Evolutionary conservation across 305 asterid genomes (phyloP), one percentile per base, ranked within the genome.

Genomic region (Ilex paraguariensis): DNA sequence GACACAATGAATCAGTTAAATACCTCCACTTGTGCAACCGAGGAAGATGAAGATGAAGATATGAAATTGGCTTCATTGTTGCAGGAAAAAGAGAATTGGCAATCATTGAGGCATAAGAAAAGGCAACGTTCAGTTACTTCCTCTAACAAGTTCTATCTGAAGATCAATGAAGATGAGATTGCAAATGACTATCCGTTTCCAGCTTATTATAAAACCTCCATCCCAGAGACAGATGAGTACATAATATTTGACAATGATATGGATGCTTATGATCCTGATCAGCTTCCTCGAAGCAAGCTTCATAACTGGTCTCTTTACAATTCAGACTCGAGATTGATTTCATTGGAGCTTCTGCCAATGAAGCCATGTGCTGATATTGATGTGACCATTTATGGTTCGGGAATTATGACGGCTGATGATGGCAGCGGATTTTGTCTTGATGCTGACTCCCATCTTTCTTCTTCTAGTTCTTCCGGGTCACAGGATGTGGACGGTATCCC

Each of bases 111-210:
- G 79, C 84, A 83, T 74, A 93, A 82, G 75, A 93, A 79, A 65
- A 50, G 79, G 57, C 68, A 76, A 61, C 79, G 81, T 65, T 59
- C 88, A 16, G 63, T 84, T 66, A 71, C 85, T 48, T 74, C 78
- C 14, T 81, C 90, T 0, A 71, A 79, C 77, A 87, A 93, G 66
- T 84, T 79, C 74, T 93, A 90, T 72, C 86, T 93, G 56, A 90
- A 85, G 83, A 93, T 93, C 68, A 87, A 90, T 52, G 98, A 92
- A 75, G 98, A 90, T 82, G 98, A 92, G 82, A 93, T 93, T 48
- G 97, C 97, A 68, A 84, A 77, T 78, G 98, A 90, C 74, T 93
- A 93, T 73, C 98, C 98, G 60, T 68, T 90, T 61, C 98, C 98
- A 62, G 97, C 96, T 54, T 90, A 87, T 76, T 93, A 90, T 71